Percentiles rank a stretch among this genome's conserved stretches.
Evolutionary conservation across 306 rosid genomes (phyloP).

Genomic region (Pterocarpus macrocarpus): DNA sequence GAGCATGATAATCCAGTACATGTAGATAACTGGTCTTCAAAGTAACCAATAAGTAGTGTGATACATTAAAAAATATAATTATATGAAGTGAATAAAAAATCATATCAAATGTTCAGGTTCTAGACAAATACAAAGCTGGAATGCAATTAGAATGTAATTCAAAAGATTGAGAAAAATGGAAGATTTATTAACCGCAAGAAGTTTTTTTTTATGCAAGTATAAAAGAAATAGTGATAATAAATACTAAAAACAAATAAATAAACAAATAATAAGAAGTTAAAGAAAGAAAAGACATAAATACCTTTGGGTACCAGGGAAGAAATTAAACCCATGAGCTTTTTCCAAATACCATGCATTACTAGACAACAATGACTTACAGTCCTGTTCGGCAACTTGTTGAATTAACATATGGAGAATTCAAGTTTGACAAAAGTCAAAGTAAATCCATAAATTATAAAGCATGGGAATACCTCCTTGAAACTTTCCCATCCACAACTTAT

Average conservation of each 20-base stretch:
- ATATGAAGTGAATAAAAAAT: constrained; percentile 14
- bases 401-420: constrained; percentile 34
- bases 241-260: not conserved
- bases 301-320: constrained; percentile 93
- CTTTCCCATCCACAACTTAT: constrained; percentile 99
- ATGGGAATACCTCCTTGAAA: constrained; percentile 83
- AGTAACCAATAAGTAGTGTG: too few relatives aligned
- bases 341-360: constrained; percentile 80
- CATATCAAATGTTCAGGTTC: constrained; percentile 33
- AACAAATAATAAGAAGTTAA: not conserved
- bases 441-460: constrained; percentile 24
- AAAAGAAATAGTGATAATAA: constrained; percentile 20
- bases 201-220: not conserved
- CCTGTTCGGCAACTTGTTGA: constrained; percentile 58
- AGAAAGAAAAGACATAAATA: constrained; percentile 39
- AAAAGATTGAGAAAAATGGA: not conserved
- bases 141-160: constrained; percentile 25
- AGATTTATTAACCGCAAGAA: not conserved
- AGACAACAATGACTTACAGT: constrained; percentile 82
- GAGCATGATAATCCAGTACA: not conserved
- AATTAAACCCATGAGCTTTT: constrained; percentile 89
- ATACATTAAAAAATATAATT: not conserved
- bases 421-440: constrained; percentile 32
- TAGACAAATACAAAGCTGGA: constrained; percentile 5
- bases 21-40: not conserved